Conservation (phyloP, 2,329 filamentous ascomycete genomes). For the Truncatella angustata region DNA sequence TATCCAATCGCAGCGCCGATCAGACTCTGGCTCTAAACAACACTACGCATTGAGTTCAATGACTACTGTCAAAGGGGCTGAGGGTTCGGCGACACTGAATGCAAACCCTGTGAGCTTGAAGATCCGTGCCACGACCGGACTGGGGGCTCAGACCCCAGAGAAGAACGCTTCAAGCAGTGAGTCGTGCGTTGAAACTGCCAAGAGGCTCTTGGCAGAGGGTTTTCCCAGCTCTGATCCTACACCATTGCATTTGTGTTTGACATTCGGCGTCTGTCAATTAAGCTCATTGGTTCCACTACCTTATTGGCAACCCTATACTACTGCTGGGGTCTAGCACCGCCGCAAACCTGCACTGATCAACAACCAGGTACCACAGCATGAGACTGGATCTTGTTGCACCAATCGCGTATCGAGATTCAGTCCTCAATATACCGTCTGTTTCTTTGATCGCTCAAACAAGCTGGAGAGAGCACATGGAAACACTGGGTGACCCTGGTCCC, state of each 20-base stretch:
- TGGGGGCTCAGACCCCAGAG: not conserved
- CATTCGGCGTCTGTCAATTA: not conserved
- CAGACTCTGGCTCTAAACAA: not conserved
- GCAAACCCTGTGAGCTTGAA: not conserved
- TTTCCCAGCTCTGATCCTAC: constrained; percentile 1
- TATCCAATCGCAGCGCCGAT: constrained; percentile 1
- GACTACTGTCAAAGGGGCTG: not conserved
- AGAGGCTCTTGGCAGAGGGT: constrained; percentile 3
- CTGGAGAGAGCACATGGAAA: not conserved
- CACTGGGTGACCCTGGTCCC: not conserved
- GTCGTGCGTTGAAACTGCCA: constrained; percentile 8
- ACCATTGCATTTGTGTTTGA: not conserved
- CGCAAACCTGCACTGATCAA: not conserved
- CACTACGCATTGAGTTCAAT: not conserved
- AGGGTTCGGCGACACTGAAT: constrained; percentile 2
- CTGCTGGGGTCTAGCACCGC: constrained; percentile 5
- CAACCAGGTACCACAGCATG: not conserved
- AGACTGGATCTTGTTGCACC: not conserved
- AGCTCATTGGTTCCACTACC: constrained; percentile 7
- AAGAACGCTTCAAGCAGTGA: not conserved
- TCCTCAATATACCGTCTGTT: not conserved
- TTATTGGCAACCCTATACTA: constrained; percentile 7
- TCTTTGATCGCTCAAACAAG: not conserved
- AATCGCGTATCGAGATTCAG: not conserved
- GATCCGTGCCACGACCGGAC: not conserved